Conservation (phyloP, 805 yeast species). For the Candida corydali region DNA sequence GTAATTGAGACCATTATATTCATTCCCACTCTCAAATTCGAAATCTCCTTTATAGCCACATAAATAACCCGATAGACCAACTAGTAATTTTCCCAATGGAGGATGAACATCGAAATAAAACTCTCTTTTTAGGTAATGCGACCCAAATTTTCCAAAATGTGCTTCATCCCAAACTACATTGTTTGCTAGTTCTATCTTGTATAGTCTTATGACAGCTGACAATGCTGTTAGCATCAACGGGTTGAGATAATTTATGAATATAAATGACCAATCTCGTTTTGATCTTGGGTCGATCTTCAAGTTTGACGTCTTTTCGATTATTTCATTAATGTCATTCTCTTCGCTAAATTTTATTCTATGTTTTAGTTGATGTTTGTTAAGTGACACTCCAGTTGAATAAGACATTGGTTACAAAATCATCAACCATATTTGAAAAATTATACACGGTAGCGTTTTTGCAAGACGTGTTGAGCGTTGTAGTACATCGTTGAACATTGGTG, state of each 20-base stretch:
- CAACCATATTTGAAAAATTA: no score
- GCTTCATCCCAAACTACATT: slow-evolving; percentile 97
- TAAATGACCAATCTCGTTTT: neutral
- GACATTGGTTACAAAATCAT: slow-evolving; percentile 1
- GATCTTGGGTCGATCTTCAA: slow-evolving; percentile 10
- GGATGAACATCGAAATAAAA: slow-evolving; percentile 97
- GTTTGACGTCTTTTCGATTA: slow-evolving; percentile 18
- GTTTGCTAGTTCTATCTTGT: slow-evolving; percentile 65
- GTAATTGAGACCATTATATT: slow-evolving; percentile 68
- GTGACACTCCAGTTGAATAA: slow-evolving; percentile 3
- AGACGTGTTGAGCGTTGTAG: no score
- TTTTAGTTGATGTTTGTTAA: slow-evolving; percentile 2
- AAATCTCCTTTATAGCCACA: slow-evolving; percentile 88
- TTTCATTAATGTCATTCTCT: slow-evolving; percentile 16
- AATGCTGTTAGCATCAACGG: slow-evolving; percentile 33
- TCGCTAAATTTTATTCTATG: neutral
- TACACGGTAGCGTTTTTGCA: slow-evolving; percentile 1
- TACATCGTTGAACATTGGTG: no score
- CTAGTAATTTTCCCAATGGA: slow-evolving; percentile 91
- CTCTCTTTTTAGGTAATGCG: slow-evolving; percentile 81
- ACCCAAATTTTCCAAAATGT: slow-evolving; percentile 95
- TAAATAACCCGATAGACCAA: slow-evolving; percentile 80
- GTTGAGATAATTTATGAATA: slow-evolving; percentile 15
- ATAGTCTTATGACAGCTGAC: slow-evolving; percentile 56
- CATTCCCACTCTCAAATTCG: slow-evolving; percentile 79